phyloP scores from a whole-genome alignment of 2,329 filamentous ascomycete species.

The Fusarium tupiense region DNA sequence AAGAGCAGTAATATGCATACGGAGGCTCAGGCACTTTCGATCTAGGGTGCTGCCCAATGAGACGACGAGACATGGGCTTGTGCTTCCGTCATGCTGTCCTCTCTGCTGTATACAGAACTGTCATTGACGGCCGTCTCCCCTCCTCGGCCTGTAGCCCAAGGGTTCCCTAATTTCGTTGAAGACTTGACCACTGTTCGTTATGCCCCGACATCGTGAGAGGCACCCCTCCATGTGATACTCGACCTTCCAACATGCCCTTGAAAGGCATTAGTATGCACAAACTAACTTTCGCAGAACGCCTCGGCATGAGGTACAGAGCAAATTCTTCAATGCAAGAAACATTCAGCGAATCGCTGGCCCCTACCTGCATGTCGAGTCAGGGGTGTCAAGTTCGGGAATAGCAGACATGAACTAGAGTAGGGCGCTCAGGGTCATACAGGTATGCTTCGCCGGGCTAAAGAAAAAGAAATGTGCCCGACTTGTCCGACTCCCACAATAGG shows the following conservation, averaged over 20 bases:
- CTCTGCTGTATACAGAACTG: constrained; percentile 14
- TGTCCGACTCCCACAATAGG: neutral
- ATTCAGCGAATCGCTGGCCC: constrained; percentile 12
- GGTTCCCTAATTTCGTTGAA: constrained; percentile 11
- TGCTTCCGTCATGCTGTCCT: constrained; percentile 27
- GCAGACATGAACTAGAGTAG: neutral
- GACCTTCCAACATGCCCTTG: neutral
- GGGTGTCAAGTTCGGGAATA: constrained; percentile 38
- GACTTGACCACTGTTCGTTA: neutral
- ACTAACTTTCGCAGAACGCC: constrained; percentile 3
- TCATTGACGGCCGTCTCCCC: constrained; percentile 24
- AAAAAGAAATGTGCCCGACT: constrained; percentile 10
- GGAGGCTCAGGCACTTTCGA: neutral
- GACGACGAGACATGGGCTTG: neutral
- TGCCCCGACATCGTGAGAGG: neutral
- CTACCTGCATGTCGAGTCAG: constrained; percentile 22
- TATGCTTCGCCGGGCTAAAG: neutral
- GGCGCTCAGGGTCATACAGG: constrained; percentile 2
- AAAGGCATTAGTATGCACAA: neutral
- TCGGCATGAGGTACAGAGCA: constrained; percentile 20
- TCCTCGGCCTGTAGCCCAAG: constrained; percentile 7
- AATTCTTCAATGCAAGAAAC: constrained; percentile 17
- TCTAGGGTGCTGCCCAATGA: neutral
- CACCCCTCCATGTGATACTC: neutral
- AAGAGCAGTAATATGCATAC: neutral